Conservation (phyloP, 192 early-diverging fungal genomes). For the Piromyces sp. region DNA sequence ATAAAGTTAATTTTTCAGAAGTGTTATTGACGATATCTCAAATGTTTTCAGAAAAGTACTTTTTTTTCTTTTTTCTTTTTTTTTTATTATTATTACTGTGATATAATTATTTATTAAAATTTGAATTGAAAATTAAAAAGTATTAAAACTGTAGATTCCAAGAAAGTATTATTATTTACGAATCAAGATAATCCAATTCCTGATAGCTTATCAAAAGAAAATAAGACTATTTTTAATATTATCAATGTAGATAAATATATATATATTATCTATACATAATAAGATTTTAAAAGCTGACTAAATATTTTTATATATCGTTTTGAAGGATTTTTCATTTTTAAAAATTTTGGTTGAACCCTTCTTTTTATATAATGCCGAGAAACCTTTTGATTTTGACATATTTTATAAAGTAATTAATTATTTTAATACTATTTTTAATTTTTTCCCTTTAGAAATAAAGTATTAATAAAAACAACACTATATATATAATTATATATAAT, state of each 20-base stretch:
- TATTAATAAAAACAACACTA: no score
- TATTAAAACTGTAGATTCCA: background rate
- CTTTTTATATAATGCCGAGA: background rate
- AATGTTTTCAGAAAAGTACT: background rate
- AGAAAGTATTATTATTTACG: background rate
- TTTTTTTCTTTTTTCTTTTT: background rate
- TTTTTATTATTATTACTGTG: no score
- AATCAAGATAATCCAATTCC: background rate
- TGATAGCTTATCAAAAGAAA: background rate
- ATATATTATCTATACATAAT: no score
- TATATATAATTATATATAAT: background rate
- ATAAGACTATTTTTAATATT: background rate
- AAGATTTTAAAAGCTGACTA: no score
- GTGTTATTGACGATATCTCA: background rate
- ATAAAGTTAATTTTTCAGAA: background rate
- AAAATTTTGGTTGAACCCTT: background rate
- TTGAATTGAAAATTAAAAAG: background rate
- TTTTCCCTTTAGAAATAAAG: no score
- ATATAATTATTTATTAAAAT: background rate
- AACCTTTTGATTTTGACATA: background rate
- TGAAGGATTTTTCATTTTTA: background rate
- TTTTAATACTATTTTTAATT: no score
- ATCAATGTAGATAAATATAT: background rate
- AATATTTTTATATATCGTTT: no score
- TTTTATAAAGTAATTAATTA: background rate